Percentiles rank a stretch among this genome's conserved stretches.
These are phyloP conservation scores for Rhododendron kiyosumense DNA, from an alignment of 148 eudicot genomes.

Conservation along the genomic window DNA sequence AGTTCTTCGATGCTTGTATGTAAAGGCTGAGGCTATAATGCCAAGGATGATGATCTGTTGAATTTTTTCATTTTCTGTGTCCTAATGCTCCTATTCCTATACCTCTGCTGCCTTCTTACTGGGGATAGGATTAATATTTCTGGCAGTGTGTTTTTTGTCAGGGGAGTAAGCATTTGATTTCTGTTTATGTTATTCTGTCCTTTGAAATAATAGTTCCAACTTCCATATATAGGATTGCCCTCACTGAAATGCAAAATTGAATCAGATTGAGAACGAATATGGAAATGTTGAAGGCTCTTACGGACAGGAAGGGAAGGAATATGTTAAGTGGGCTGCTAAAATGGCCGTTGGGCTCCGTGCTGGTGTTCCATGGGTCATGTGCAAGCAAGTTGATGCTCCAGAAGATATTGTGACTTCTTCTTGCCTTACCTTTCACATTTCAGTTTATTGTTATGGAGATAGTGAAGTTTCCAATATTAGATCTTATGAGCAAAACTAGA, in stretches of 20 bases:
- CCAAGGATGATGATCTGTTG: not conserved
- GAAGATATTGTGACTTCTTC: constrained; percentile 56
- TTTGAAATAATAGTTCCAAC: not conserved
- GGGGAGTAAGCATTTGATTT: constrained; percentile 1
- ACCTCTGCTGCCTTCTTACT: not conserved
- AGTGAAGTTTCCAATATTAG: not conserved
- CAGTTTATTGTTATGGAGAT: not conserved
- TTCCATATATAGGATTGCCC: not conserved
- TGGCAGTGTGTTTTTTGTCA: not conserved
- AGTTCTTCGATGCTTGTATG: not conserved
- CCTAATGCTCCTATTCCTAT: not conserved
- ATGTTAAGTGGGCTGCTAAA: constrained; percentile 86
- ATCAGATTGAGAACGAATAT: constrained; percentile 94
- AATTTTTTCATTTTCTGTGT: not conserved
- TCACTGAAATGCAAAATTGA: constrained; percentile 13
- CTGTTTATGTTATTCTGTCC: not conserved
- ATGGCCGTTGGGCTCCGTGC: constrained; percentile 90
- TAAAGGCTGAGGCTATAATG: not conserved
- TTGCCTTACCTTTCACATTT: constrained; percentile 2
- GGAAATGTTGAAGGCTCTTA: constrained; percentile 68
- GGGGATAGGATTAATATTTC: not conserved
- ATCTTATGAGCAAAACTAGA: not conserved
- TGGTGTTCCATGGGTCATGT: constrained; percentile 99
- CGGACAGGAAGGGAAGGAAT: constrained; percentile 65
- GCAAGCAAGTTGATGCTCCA: constrained; percentile 95